Conservation (phyloP, 1,139 yeast genomes). For the Blastobotrys aristatus region DNA sequence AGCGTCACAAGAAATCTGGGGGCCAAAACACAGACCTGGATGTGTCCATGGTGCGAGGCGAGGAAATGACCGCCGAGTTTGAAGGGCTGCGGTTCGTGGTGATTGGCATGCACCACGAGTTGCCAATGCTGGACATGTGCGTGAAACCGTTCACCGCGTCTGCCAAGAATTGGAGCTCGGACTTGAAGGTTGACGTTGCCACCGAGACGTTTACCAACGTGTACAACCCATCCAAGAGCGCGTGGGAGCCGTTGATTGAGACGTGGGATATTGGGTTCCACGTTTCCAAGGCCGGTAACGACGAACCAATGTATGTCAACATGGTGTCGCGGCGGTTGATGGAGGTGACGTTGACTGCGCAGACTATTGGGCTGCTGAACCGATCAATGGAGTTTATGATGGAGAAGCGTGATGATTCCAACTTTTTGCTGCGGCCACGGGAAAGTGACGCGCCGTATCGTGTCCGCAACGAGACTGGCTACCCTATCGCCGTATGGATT, state of each 20-base stretch:
- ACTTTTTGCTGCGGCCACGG: constrained; percentile 52
- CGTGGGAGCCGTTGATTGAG: constrained; percentile 95
- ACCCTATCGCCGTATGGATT: constrained; percentile 71
- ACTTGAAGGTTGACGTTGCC: constrained; percentile 56
- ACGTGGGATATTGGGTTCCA: constrained; percentile 81
- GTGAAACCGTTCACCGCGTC: constrained; percentile 66
- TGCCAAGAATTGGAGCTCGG: constrained; percentile 89
- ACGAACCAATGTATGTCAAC: constrained; percentile 52
- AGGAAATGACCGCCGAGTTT: constrained; percentile 61
- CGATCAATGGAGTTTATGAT: constrained; percentile 60
- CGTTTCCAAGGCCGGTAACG: constrained; percentile 44
- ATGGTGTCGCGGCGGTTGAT: constrained; percentile 69
- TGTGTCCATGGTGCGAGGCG: constrained; percentile 48
- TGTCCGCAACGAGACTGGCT: constrained; percentile 81
- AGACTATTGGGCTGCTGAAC: constrained; percentile 45
- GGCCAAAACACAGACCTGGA: constrained; percentile 1
- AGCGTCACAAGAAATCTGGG: not conserved
- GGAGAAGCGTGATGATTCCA: constrained; percentile 54
- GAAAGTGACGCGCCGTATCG: constrained; percentile 81
- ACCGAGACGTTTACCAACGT: constrained; percentile 70
- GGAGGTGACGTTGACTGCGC: constrained; percentile 75
- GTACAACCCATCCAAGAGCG: constrained; percentile 84
- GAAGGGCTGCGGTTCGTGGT: constrained; percentile 84
- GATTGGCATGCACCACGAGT: constrained; percentile 90
- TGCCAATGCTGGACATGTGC: constrained; percentile 82